Conservation (phyloP, 768 basidiomycete genomes). For the Amylocystis lapponica region DNA sequence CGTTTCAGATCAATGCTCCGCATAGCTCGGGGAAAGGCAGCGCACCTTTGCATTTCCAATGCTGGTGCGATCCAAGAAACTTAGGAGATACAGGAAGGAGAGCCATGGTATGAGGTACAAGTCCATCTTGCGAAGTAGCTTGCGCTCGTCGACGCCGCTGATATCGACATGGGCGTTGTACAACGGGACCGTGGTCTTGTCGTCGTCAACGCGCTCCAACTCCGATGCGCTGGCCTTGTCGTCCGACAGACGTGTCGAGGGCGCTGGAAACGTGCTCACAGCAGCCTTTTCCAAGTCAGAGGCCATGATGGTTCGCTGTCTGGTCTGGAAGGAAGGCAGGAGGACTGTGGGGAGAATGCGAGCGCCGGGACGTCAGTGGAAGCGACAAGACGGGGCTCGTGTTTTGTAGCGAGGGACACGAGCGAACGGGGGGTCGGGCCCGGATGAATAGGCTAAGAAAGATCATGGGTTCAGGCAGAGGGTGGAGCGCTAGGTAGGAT, state of each 20-base stretch:
- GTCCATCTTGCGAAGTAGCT: conserved; percentile 67
- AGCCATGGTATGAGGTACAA: conserved; percentile 61
- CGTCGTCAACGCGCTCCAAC: neutral
- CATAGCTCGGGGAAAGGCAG: conserved; percentile 13
- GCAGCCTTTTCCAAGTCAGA: conserved; percentile 13
- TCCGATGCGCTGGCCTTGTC: conserved; percentile 20
- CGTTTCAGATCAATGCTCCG: neutral
- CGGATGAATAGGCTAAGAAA: too few relatives aligned
- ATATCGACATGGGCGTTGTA: conserved; percentile 46
- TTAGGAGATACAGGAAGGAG: conserved; percentile 69
- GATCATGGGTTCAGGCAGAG: too few relatives aligned
- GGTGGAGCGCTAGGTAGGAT: too few relatives aligned
- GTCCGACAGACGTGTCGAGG: conserved; percentile 16
- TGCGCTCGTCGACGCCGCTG: conserved; percentile 60
- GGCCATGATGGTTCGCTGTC: too few relatives aligned
- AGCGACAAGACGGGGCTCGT: too few relatives aligned
- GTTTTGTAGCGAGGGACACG: too few relatives aligned
- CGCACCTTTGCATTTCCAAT: conserved; percentile 41
- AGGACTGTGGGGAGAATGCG: too few relatives aligned
- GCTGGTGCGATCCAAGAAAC: conserved; percentile 58
- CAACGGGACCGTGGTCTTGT: conserved; percentile 9
- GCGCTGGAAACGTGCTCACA: conserved; percentile 11
- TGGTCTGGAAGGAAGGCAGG: too few relatives aligned
- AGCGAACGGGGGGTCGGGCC: too few relatives aligned
- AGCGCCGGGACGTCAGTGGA: too few relatives aligned